phyloP scores from a whole-genome alignment of 345 rosid genomes.

The Chamaenerion angustifolium region DNA sequence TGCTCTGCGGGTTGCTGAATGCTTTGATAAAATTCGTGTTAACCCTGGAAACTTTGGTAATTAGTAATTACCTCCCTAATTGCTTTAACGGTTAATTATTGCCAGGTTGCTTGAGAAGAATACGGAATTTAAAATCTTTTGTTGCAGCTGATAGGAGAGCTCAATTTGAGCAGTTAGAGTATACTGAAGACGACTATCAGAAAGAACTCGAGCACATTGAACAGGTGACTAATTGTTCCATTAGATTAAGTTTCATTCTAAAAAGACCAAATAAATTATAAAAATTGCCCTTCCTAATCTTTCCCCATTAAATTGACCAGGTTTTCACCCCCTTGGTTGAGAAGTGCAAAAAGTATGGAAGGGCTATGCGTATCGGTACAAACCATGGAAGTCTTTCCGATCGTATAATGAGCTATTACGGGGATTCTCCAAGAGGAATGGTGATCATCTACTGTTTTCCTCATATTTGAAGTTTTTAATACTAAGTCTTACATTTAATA shows the following conservation, averaged over 20 bases:
- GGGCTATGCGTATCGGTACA: constrained; percentile 99
- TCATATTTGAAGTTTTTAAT: constrained; percentile 1
- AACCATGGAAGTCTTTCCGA: constrained; percentile 99
- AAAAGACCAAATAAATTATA: no score
- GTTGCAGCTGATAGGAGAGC: constrained; percentile 92
- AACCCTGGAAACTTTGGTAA: constrained; percentile 97
- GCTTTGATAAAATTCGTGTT: constrained; percentile 96
- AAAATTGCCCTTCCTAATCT: not conserved
- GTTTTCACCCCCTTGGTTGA: constrained; percentile 94
- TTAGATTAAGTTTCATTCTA: no score
- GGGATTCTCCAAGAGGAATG: constrained; percentile 99
- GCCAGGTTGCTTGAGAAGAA: constrained; percentile 1
- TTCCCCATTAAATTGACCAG: constrained; percentile 17
- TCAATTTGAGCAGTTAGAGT: constrained; percentile 77
- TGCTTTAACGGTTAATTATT: constrained; percentile 4
- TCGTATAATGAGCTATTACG: constrained; percentile 96
- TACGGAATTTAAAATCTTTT: constrained; percentile 8
- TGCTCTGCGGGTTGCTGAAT: constrained; percentile 83
- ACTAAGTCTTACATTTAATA: constrained; percentile 9
- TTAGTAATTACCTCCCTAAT: constrained; percentile 19
- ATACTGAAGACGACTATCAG: constrained; percentile 92
- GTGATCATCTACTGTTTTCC: constrained; percentile 21
- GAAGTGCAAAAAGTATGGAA: constrained; percentile 92
- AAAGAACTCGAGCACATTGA: constrained; percentile 92
- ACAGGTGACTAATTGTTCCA: constrained; percentile 20